phyloP scores from a whole-genome alignment of 1,284 basidiomycete genomes.

The Kalmanozyma brasiliensis region DNA sequence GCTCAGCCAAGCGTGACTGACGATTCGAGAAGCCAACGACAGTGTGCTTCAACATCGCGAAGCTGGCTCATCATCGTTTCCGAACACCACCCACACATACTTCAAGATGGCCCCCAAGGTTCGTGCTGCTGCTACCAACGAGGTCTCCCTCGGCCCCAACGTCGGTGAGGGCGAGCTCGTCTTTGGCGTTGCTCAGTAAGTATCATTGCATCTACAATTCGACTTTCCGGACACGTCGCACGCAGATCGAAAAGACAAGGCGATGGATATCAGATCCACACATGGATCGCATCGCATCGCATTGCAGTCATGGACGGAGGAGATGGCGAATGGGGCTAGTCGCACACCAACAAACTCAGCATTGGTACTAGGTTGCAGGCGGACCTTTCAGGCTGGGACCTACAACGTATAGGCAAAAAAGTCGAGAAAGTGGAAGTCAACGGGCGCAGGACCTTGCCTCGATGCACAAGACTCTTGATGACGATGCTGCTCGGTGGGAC shows the following conservation, averaged over 20 bases:
- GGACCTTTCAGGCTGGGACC: no score
- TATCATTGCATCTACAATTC: constrained; percentile 20
- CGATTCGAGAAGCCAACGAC: constrained; percentile 1
- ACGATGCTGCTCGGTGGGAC: no score
- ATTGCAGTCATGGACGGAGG: no score
- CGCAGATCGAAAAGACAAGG: not conserved
- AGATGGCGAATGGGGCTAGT: no score
- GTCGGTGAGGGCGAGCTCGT: constrained; percentile 68
- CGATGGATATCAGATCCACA: no score
- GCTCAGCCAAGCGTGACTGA: not conserved
- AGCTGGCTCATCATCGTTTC: constrained; percentile 29
- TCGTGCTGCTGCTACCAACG: constrained; percentile 58
- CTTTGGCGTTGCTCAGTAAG: constrained; percentile 67
- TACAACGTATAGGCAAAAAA: no score
- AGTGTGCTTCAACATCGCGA: constrained; percentile 19
- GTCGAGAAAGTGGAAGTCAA: no score
- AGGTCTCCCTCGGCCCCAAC: constrained; percentile 67
- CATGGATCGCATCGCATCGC: no score
- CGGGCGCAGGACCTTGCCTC: no score
- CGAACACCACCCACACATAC: constrained; percentile 46
- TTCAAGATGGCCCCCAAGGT: constrained; percentile 66
- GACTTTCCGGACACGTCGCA: constrained; percentile 17
- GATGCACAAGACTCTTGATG: no score
- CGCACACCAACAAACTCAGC: no score
- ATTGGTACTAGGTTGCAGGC: no score